These are phyloP conservation scores for Saccharomyces kudriavzevii DNA, from an alignment of 805 yeast genomes.

Conservation along the genomic window DNA sequence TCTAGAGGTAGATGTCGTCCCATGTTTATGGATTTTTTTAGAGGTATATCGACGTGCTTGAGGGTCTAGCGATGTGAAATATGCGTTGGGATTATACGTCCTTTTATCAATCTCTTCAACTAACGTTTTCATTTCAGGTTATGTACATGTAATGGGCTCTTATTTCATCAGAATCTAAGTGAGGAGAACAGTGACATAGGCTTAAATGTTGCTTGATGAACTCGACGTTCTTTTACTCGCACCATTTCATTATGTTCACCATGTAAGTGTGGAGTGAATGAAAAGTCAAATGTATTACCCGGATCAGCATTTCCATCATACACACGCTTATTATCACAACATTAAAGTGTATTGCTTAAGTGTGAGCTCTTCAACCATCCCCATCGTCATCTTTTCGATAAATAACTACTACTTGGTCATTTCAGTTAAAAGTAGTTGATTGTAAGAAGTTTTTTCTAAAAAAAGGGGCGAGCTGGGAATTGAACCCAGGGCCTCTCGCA, in stretches of 20 bases:
- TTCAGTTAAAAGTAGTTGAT: too few relatives aligned
- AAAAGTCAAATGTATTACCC: not conserved
- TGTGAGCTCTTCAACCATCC: not conserved
- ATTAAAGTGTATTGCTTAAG: too few relatives aligned
- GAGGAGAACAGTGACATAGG: not conserved
- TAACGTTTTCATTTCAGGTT: not conserved
- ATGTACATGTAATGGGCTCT: not conserved
- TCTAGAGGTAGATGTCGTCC: constrained; percentile 16
- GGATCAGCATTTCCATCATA: not conserved
- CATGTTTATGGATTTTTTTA: constrained; percentile 10
- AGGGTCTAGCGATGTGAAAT: constrained; percentile 23
- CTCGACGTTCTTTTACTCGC: too few relatives aligned
- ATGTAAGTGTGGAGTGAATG: too few relatives aligned
- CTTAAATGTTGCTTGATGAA: not conserved
- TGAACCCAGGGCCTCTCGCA: constrained; percentile 61
- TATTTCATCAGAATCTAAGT: not conserved
- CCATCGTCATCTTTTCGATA: not conserved
- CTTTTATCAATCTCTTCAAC: constrained; percentile 30
- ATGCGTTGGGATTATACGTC: constrained; percentile 28
- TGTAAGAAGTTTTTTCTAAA: too few relatives aligned
- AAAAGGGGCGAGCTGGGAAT: constrained; percentile 43
- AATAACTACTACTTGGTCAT: not conserved
- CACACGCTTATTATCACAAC: too few relatives aligned
- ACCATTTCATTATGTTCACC: not conserved
- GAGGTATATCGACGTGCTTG: constrained; percentile 15